Conservation (phyloP, 257 asterid species). For the Fraxinus excelsior region DNA sequence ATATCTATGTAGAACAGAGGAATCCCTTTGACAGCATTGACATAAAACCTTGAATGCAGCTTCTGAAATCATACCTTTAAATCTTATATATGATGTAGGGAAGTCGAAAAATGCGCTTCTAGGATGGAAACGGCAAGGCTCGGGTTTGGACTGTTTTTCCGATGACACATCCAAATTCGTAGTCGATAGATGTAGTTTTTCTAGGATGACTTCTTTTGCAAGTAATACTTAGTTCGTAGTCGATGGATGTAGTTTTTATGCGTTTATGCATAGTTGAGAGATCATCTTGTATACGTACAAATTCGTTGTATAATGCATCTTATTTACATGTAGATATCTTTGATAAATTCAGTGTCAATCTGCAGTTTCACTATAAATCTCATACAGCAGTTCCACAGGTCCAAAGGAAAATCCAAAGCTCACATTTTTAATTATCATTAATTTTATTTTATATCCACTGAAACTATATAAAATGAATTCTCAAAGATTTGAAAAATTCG, state of each 20-base stretch:
- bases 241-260: no score
- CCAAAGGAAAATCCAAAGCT: not conserved
- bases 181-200: no score
- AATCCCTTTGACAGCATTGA: conserved; percentile 39
- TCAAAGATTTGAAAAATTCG: not conserved
- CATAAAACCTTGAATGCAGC: conserved; percentile 43
- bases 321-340: no score
- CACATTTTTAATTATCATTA: not conserved
- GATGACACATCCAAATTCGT: no score
- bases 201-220: no score
- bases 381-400: no score
- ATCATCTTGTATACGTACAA: no score
- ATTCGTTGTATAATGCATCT: no score
- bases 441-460: not conserved
- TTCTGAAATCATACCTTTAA: conserved; percentile 43
- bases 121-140: not conserved
- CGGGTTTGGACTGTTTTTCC: not conserved
- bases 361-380: no score
- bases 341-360: not conserved
- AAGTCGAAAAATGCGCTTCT: not conserved
- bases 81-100: not conserved
- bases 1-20: conserved; percentile 51
- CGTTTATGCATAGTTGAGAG: no score
- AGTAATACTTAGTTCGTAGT: no score
- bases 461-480: not conserved